phyloP scores from a whole-genome alignment of 177 flowering plant species.

The Vitis hybrid region DNA sequence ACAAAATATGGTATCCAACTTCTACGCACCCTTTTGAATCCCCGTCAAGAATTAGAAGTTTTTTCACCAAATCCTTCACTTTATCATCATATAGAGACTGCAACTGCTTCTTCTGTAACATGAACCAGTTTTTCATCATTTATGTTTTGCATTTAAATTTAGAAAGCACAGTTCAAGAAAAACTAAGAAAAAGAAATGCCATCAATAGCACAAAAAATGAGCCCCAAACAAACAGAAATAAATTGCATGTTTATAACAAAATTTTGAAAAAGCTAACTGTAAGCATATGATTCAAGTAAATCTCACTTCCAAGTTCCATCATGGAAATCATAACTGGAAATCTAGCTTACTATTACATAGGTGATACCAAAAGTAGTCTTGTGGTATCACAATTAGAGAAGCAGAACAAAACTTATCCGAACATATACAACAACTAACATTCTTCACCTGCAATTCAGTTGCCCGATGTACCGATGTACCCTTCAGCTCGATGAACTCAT shows the following conservation, averaged over 20 bases:
- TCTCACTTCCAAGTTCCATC: not conserved
- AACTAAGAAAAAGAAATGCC: not conserved
- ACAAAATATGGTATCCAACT: not conserved
- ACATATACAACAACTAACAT: not conserved
- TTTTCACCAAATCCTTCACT: conserved; percentile 71
- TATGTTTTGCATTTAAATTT: conserved; percentile 7
- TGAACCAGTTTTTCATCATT: conserved; percentile 23
- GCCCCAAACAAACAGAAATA: not conserved
- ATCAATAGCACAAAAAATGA: not conserved
- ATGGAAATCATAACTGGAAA: not conserved
- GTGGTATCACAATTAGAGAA: not conserved
- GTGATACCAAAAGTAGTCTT: not conserved
- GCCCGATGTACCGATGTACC: conserved; percentile 84
- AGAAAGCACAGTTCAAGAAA: not conserved
- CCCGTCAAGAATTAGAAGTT: conserved; percentile 59
- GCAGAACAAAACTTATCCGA: not conserved
- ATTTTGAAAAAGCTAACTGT: not conserved
- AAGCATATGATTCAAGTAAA: too few relatives aligned
- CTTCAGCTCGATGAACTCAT: conserved; percentile 78
- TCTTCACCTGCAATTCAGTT: conserved; percentile 70
- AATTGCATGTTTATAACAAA: not conserved
- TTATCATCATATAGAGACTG: conserved; percentile 57
- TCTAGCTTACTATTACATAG: not conserved
- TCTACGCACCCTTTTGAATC: conserved; percentile 52
- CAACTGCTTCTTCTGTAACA: conserved; percentile 77